Evolutionary conservation across 2,329 filamentous ascomycete species (phyloP).

Genomic region (Didymellaceae sp.): DNA sequence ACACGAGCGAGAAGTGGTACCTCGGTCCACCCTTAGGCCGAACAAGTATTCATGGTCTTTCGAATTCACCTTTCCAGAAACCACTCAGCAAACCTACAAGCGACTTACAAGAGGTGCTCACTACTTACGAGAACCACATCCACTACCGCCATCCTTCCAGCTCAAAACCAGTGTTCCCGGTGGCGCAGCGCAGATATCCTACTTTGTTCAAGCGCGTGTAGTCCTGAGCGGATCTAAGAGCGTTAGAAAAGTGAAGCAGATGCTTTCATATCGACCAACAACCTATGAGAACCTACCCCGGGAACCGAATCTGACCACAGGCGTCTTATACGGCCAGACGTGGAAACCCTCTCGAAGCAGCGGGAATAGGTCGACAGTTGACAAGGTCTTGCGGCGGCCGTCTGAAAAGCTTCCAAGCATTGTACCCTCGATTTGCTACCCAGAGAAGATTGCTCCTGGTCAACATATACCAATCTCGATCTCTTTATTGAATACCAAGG

Average conservation of each 20-base stretch:
- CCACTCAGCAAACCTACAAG: conserved; percentile 38
- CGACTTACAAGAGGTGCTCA: conserved; percentile 36
- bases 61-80: conserved; percentile 44
- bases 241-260: conserved; percentile 28
- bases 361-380: conserved; percentile 23
- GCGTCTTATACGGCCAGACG: conserved; percentile 37
- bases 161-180: conserved; percentile 33
- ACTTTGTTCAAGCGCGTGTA: conserved; percentile 40
- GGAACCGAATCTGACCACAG: conserved; percentile 28
- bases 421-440: conserved; percentile 39
- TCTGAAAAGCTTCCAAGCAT: conserved; percentile 30
- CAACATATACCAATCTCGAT: conserved; percentile 43
- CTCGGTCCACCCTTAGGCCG: conserved; percentile 24
- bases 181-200: conserved; percentile 40
- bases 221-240: conserved; percentile 20
- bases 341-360: conserved; percentile 33
- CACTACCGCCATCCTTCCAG: conserved; percentile 43
- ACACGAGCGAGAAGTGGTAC: conserved; percentile 32
- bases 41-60: conserved; percentile 45
- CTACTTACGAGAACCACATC: conserved; percentile 41
- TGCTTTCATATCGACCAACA: conserved; percentile 36
- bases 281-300: conserved; percentile 18
- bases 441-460: conserved; percentile 38
- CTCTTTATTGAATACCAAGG: conserved; percentile 31
- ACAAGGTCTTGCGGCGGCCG: conserved; percentile 32